Conservation (phyloP, 352 stramenopile species). For the Globisporangium camurandrum region DNA sequence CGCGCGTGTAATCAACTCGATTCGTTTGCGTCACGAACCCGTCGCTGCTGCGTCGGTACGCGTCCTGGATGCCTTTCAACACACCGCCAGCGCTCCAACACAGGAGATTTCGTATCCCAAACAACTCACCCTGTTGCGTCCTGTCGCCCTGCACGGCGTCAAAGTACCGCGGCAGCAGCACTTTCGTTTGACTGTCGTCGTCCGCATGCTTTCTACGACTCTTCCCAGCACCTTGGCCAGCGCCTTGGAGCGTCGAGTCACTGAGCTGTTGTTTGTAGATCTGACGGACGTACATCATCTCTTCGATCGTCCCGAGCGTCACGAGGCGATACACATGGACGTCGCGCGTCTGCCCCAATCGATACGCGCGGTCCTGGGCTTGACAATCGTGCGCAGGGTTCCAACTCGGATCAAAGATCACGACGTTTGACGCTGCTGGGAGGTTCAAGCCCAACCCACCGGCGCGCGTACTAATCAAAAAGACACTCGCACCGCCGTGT, state of each 20-base stretch:
- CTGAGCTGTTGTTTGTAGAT: conserved; percentile 86
- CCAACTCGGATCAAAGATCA: conserved; percentile 85
- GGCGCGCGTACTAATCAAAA: conserved; percentile 72
- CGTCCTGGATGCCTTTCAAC: conserved; percentile 69
- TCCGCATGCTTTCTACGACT: no score
- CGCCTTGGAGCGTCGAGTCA: conserved; percentile 70
- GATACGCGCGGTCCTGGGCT: conserved; percentile 76
- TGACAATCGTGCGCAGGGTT: conserved; percentile 84
- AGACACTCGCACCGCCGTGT: conserved; percentile 49
- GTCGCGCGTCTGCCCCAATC: conserved; percentile 81
- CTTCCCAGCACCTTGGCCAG: not conserved
- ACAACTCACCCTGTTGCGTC: conserved; percentile 67
- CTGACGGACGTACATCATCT: conserved; percentile 85
- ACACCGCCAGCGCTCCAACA: conserved; percentile 68
- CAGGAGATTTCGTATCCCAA: conserved; percentile 70
- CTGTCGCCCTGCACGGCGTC: conserved; percentile 72
- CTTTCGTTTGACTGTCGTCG: no score
- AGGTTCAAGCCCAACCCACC: conserved; percentile 75
- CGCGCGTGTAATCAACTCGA: conserved; percentile 34
- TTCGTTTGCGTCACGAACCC: conserved; percentile 52
- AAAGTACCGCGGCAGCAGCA: conserved; percentile 64
- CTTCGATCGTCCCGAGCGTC: conserved; percentile 78
- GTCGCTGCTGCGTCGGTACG: conserved; percentile 45
- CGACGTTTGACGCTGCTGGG: conserved; percentile 74
- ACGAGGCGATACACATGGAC: conserved; percentile 83